phyloP scores from a whole-genome alignment of 805 yeast genomes.

The Saccharomycopsis oosterbeekiorum region DNA sequence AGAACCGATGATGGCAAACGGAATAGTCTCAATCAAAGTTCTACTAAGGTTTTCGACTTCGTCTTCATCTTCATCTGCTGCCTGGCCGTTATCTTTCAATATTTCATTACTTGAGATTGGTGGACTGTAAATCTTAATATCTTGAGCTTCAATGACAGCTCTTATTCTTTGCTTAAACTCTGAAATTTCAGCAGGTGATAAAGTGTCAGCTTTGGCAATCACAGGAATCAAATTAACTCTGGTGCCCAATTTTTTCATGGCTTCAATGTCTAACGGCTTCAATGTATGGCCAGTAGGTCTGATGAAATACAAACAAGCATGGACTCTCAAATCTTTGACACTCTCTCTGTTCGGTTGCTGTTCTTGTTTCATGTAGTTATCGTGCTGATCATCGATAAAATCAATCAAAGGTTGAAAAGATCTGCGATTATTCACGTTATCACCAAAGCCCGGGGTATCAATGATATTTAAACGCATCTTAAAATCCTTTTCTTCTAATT shows the following conservation, averaged over 20 bases:
- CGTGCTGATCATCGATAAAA: conserved; percentile 87
- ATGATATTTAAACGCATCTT: conserved; percentile 66
- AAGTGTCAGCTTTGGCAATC: conserved; percentile 81
- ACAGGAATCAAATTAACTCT: conserved; percentile 85
- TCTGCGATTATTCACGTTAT: conserved; percentile 73
- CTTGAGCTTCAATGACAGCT: conserved; percentile 74
- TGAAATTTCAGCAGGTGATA: conserved; percentile 59
- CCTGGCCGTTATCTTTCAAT: conserved; percentile 23
- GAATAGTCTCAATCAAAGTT: conserved; percentile 74
- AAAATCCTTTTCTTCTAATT: conserved; percentile 76
- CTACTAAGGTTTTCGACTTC: conserved; percentile 53
- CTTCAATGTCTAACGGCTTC: conserved; percentile 79
- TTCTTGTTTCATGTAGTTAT: conserved; percentile 80
- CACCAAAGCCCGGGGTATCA: conserved; percentile 94
- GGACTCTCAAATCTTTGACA: conserved; percentile 77
- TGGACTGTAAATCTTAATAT: conserved; percentile 74
- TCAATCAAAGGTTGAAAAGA: conserved; percentile 83
- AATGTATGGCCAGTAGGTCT: conserved; percentile 96
- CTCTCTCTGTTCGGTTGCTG: conserved; percentile 71
- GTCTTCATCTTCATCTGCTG: conserved; percentile 60
- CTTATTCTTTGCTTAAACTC: conserved; percentile 68
- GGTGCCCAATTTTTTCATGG: conserved; percentile 72
- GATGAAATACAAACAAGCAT: conserved; percentile 83
- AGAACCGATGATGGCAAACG: conserved; percentile 75
- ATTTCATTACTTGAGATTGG: conserved; percentile 35